Conservation (phyloP, 73 alveolate species). For the Breviolum minutum region DNA sequence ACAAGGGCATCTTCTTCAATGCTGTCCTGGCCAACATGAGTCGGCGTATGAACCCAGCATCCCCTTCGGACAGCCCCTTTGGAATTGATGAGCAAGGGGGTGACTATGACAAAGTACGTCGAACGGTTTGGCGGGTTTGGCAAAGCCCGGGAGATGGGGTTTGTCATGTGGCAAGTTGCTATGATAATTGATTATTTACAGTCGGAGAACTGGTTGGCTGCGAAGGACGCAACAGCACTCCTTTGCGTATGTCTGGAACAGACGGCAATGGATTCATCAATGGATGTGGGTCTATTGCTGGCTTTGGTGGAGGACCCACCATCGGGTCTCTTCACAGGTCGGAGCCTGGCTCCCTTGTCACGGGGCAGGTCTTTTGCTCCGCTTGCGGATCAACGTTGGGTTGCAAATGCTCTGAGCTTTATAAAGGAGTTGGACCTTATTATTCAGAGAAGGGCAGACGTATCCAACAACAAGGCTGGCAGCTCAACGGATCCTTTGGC, state of each 20-base stretch:
- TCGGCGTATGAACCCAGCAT: not conserved
- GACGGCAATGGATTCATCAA: not conserved
- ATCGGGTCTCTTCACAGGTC: not conserved
- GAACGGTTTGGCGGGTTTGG: conserved; percentile 18
- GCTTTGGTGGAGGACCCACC: conserved; percentile 14
- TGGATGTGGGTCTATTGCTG: not conserved
- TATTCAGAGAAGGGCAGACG: not conserved
- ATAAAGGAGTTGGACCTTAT: conserved; percentile 12
- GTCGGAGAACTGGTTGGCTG: not conserved
- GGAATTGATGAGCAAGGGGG: not conserved
- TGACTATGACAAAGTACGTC: not conserved
- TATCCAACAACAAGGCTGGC: not conserved
- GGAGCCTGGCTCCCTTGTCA: not conserved
- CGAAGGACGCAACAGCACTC: not conserved
- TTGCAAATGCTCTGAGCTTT: not conserved
- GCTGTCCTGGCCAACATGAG: not conserved
- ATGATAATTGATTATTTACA: not conserved
- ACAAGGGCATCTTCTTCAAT: not conserved
- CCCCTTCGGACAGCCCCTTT: not conserved
- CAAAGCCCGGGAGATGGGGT: not conserved
- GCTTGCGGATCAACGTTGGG: not conserved
- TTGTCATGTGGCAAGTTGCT: not conserved
- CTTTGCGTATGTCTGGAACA: not conserved
- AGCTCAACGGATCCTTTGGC: too few species aligned
- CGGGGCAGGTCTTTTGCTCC: not conserved